These are phyloP conservation scores for Debaryomyces psychrophilus DNA, from an alignment of 1,139 yeast genomes.

Conservation along the genomic window DNA sequence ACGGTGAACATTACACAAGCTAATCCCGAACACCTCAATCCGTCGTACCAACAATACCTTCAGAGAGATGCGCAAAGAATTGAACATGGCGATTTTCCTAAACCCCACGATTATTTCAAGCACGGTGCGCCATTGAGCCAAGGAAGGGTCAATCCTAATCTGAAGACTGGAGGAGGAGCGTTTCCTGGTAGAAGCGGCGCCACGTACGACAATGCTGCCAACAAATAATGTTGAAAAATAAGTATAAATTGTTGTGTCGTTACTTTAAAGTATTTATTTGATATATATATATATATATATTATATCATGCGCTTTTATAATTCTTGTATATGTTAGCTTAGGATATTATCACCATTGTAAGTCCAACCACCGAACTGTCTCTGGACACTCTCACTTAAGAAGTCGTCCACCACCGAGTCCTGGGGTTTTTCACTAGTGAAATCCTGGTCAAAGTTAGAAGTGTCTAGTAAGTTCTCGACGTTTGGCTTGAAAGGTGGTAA, in stretches of 20 bases:
- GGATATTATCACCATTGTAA: conserved; percentile 65
- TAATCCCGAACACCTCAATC: conserved; percentile 41
- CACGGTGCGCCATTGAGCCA: conserved; percentile 43
- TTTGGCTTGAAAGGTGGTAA: conserved; percentile 96
- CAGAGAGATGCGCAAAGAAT: conserved; percentile 38
- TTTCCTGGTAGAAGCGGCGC: conserved; percentile 48
- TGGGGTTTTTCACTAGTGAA: conserved; percentile 93
- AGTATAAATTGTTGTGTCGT: background rate
- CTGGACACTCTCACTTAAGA: conserved; percentile 85
- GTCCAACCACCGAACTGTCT: conserved; percentile 99
- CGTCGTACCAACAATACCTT: conserved; percentile 40
- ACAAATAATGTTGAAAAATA: conserved; percentile 15
- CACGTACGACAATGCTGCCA: conserved; percentile 45
- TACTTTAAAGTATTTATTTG: conserved; percentile 1
- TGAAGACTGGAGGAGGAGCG: conserved; percentile 30
- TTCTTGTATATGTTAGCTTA: conserved; percentile 12
- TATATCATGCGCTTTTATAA: conserved; percentile 3
- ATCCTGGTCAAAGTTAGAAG: conserved; percentile 90
- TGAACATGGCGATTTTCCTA: conserved; percentile 37
- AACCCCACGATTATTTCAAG: conserved; percentile 26
- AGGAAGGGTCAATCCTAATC: conserved; percentile 27
- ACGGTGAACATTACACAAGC: conserved; percentile 41
- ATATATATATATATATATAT: conserved; percentile 3
- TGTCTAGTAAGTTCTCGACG: conserved; percentile 83
- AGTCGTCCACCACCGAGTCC: conserved; percentile 94